phyloP scores from a whole-genome alignment of 2,329 filamentous ascomycete genomes.

The Botrytis squamosa region DNA sequence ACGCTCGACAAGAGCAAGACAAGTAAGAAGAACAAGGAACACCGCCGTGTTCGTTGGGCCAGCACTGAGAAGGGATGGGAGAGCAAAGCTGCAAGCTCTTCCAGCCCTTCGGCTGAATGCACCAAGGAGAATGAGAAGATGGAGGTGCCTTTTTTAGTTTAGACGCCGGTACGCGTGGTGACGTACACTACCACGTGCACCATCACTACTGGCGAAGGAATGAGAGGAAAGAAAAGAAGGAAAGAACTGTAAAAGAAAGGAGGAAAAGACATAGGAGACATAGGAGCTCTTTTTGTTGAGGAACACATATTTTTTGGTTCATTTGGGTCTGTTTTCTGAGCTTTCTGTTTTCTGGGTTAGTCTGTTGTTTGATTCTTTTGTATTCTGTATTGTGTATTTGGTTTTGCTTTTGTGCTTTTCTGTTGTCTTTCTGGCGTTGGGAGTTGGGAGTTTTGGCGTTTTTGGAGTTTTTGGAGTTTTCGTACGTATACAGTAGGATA shows the following conservation, averaged over 20 bases:
- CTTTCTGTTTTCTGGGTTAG: neutral
- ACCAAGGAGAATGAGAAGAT: neutral
- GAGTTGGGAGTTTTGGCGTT: neutral
- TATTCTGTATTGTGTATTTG: neutral
- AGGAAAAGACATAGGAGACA: neutral
- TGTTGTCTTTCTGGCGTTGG: neutral
- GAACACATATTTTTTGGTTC: neutral
- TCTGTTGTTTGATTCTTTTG: neutral
- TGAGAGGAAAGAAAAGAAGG: neutral
- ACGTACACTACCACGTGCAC: neutral
- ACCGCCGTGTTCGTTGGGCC: conserved; percentile 2
- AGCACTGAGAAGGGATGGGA: neutral
- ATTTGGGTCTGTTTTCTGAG: neutral
- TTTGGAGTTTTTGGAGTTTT: neutral
- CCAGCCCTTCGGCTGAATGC: neutral
- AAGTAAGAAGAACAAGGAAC: neutral
- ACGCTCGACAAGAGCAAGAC: neutral
- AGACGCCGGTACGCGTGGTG: neutral
- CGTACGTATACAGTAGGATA: neutral
- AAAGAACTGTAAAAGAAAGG: neutral
- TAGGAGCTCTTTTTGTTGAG: neutral
- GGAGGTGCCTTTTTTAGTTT: neutral
- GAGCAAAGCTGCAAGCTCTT: neutral
- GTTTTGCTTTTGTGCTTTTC: neutral
- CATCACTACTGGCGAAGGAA: neutral